Evolutionary conservation across 2,329 filamentous ascomycete genomes (phyloP).

Genomic region (Bipolaris zeicola): DNA sequence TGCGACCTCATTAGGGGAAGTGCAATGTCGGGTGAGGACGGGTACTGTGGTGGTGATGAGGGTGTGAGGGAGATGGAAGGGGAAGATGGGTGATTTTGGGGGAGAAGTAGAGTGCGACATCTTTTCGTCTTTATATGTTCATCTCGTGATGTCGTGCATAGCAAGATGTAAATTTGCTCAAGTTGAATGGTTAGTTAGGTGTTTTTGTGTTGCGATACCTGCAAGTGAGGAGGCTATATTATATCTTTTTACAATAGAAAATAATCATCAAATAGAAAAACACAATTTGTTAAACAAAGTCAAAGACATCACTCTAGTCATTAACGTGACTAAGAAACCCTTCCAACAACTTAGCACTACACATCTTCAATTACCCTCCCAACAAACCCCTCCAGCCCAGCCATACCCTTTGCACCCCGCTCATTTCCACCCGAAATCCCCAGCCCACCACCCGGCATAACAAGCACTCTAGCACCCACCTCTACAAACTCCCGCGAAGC

Average conservation of each 20-base stretch:
- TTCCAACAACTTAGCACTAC: neutral
- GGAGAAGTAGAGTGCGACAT: slow-evolving; percentile 5
- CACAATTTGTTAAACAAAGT: too few relatives aligned
- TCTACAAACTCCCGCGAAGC: slow-evolving; percentile 75
- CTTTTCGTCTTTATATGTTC: neutral
- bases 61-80: neutral
- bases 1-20: neutral
- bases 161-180: too few relatives aligned
- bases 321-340: neutral
- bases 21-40: slow-evolving; percentile 21
- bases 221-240: too few relatives aligned
- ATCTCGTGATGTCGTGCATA: neutral
- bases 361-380: slow-evolving; percentile 60
- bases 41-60: slow-evolving; percentile 1
- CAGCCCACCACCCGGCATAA: slow-evolving; percentile 73
- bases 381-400: slow-evolving; percentile 73
- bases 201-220: too few relatives aligned
- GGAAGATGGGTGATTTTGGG: neutral
- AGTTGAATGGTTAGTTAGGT: too few relatives aligned
- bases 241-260: too few relatives aligned
- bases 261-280: too few relatives aligned
- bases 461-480: slow-evolving; percentile 69
- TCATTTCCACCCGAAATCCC: slow-evolving; percentile 62
- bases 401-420: slow-evolving; percentile 54
- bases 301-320: too few relatives aligned